A percentile compares a stretch with the other conserved stretches of the same genome.
Conservation (phyloP, 2,329 filamentous ascomycete species). For the Didymella keratinophila region DNA sequence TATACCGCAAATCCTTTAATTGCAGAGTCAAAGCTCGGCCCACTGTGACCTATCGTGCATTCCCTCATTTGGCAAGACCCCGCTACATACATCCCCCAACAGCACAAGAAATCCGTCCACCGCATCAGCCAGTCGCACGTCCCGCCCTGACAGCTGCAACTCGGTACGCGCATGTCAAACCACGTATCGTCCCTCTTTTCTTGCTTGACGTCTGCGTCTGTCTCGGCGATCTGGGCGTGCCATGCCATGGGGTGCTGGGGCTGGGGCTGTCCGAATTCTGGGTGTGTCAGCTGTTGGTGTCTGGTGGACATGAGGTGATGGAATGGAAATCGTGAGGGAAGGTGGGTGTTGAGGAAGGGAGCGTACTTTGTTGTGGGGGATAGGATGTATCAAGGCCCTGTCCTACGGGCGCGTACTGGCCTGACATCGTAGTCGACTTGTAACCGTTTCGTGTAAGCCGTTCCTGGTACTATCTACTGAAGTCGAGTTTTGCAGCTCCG, state of each 20-base stretch:
- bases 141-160: not conserved
- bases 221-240: constrained; percentile 11
- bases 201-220: not conserved
- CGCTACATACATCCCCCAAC: not conserved
- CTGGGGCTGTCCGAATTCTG: not conserved
- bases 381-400: not conserved
- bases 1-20: too few species aligned
- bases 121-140: not conserved
- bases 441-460: not conserved
- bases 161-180: not conserved
- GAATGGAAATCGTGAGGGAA: too few species aligned
- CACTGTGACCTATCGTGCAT: too few species aligned
- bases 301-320: too few species aligned
- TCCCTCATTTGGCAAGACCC: too few species aligned
- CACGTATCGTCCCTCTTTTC: not conserved
- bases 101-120: constrained; percentile 1
- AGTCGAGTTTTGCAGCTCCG: not conserved
- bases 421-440: not conserved
- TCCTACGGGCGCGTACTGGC: constrained; percentile 2
- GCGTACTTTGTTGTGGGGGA: too few species aligned
- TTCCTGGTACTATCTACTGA: not conserved
- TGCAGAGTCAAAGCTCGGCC: too few species aligned
- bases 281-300: not conserved
- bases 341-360: too few species aligned
- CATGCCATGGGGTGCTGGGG: not conserved